A percentile compares a stretch with the other conserved stretches of the same genome.
These are phyloP conservation scores for Martiniozyma abietophila DNA, from an alignment of 805 yeast genomes.

Conservation along the genomic window DNA sequence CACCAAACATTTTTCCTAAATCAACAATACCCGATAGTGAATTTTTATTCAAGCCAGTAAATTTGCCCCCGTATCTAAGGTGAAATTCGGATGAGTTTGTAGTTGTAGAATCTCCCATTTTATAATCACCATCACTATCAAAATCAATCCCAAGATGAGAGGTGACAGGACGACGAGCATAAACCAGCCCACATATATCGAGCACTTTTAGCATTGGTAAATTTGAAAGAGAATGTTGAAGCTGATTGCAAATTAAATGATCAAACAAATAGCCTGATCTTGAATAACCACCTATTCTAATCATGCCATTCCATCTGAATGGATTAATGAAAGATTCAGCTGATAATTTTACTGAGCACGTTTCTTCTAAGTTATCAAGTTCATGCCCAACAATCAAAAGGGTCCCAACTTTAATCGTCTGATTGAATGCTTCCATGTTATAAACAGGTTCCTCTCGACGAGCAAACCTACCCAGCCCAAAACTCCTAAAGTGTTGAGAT, in stretches of 20 bases:
- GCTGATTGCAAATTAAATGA: conserved; percentile 20
- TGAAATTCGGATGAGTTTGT: conserved; percentile 10
- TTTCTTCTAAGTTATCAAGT: conserved; percentile 18
- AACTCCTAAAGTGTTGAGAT: conserved; percentile 5
- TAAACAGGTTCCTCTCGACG: conserved; percentile 5
- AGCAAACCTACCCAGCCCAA: conserved; percentile 7
- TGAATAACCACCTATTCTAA: conserved; percentile 10
- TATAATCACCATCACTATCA: neutral
- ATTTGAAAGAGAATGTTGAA: conserved; percentile 16
- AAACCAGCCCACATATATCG: conserved; percentile 26
- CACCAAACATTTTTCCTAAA: conserved; percentile 21
- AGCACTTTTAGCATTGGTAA: conserved; percentile 19
- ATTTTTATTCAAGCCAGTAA: conserved; percentile 16
- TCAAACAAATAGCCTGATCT: conserved; percentile 22
- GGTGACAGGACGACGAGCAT: too few relatives aligned
- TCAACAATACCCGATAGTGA: conserved; percentile 18
- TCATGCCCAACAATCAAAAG: conserved; percentile 26
- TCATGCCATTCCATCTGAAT: conserved; percentile 13
- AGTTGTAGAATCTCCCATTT: neutral
- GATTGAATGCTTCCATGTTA: conserved; percentile 10
- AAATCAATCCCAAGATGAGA: conserved; percentile 2
- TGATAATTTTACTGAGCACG: conserved; percentile 6
- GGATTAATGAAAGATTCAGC: conserved; percentile 10
- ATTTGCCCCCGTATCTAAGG: conserved; percentile 19
- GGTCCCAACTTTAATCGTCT: conserved; percentile 25